Conservation (phyloP, 1,284 basidiomycete genomes). For the Ganoderma boninense region DNA sequence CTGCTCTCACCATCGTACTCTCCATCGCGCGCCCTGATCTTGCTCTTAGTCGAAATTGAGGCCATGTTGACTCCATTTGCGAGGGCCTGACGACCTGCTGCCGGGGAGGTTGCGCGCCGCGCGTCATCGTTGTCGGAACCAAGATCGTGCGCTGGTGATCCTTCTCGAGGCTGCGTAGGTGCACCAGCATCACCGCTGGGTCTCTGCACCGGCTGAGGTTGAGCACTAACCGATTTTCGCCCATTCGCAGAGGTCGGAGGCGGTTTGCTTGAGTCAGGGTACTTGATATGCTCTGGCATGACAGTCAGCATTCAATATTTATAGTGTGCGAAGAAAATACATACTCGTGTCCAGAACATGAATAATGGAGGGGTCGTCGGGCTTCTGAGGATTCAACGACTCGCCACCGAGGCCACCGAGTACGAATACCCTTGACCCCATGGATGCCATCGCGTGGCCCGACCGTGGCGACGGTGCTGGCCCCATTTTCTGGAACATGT, state of each 20-base stretch:
- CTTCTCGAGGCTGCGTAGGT: slow-evolving; percentile 48
- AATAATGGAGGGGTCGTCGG: slow-evolving; percentile 85
- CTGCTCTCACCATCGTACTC: slow-evolving; percentile 58
- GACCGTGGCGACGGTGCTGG: slow-evolving; percentile 91
- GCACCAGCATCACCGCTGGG: slow-evolving; percentile 44
- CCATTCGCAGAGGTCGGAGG: slow-evolving; percentile 51
- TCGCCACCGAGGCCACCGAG: slow-evolving; percentile 90
- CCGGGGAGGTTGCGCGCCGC: slow-evolving; percentile 58
- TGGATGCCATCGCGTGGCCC: slow-evolving; percentile 95
- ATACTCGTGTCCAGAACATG: slow-evolving; percentile 94
- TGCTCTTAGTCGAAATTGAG: slow-evolving; percentile 43
- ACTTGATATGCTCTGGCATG: slow-evolving; percentile 88
- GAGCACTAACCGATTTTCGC: slow-evolving; percentile 49
- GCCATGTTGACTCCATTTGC: slow-evolving; percentile 28
- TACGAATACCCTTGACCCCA: slow-evolving; percentile 89
- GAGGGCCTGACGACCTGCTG: slow-evolving; percentile 31
- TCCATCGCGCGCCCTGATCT: slow-evolving; percentile 69
- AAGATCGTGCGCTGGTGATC: slow-evolving; percentile 60
- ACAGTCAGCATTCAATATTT: slow-evolving; percentile 18
- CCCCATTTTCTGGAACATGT: slow-evolving; percentile 99
- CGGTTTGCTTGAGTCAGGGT: slow-evolving; percentile 75
- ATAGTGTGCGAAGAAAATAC: slow-evolving; percentile 42
- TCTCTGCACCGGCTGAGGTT: slow-evolving; percentile 34
- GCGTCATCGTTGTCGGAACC: slow-evolving; percentile 58
- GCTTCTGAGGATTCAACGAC: slow-evolving; percentile 77